phyloP scores from a whole-genome alignment of 2,329 filamentous ascomycete genomes.

The Sporothrix mexicana region DNA sequence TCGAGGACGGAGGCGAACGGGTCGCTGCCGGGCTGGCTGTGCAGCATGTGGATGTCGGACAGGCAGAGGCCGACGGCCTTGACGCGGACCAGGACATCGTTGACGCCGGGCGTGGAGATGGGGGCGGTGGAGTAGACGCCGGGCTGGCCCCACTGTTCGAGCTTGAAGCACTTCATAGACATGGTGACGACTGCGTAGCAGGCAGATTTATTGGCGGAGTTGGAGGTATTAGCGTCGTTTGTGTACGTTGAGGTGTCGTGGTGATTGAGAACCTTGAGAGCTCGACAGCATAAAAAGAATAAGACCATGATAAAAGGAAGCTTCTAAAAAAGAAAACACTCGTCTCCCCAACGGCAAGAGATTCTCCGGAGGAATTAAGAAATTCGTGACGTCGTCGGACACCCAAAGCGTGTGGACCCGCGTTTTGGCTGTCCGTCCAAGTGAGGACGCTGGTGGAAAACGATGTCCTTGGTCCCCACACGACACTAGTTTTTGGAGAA shows the following conservation, averaged over 20 bases:
- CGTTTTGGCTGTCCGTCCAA: no score
- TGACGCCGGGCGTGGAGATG: not conserved
- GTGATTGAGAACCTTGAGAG: conserved; percentile 19
- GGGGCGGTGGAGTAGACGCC: conserved; percentile 21
- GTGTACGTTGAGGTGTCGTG: not conserved
- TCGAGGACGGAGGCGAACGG: conserved; percentile 5
- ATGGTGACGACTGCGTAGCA: not conserved
- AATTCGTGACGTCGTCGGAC: conserved; percentile 6
- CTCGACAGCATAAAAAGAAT: not conserved
- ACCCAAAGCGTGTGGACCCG: not conserved
- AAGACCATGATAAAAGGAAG: not conserved
- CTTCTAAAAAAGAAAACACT: not conserved
- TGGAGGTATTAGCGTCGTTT: not conserved
- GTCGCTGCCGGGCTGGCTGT: conserved; percentile 21
- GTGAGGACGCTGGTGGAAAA: conserved; percentile 5
- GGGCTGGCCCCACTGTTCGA: conserved; percentile 23
- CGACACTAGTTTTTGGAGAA: not conserved
- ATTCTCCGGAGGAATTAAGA: not conserved
- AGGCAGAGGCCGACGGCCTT: conserved; percentile 27
- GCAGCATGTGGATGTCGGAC: conserved; percentile 28
- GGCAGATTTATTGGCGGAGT: not conserved
- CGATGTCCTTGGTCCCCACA: conserved; percentile 23
- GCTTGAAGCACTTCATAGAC: conserved; percentile 25
- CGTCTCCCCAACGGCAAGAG: not conserved
- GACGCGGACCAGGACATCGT: conserved; percentile 28